A percentile compares a stretch with the other conserved stretches of the same genome.
Evolutionary conservation across 441 rosid species (phyloP).

Genomic region (Monsonia emarginata): DNA sequence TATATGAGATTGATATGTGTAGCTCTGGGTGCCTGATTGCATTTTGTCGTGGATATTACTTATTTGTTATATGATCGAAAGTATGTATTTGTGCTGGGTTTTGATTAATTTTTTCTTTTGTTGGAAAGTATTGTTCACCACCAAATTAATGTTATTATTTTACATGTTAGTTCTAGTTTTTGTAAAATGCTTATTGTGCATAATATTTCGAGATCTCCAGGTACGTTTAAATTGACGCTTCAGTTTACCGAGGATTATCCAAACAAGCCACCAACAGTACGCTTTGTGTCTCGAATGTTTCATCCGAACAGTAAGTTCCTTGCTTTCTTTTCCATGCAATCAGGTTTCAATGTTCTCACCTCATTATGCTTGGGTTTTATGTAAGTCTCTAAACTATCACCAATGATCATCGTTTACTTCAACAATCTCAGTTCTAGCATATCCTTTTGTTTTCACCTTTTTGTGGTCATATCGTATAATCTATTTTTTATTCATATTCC

Average conservation of each 20-base stretch:
- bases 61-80: background rate
- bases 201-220: slow-evolving; percentile 21
- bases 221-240: slow-evolving; percentile 43
- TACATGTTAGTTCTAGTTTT: background rate
- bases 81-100: too few relatives aligned
- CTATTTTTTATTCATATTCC: too few relatives aligned
- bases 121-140: too few relatives aligned
- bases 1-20: background rate
- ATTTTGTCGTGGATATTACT: background rate
- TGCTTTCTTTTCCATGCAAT: background rate
- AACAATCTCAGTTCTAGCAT: background rate
- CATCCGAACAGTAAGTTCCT: slow-evolving; percentile 39
- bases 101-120: too few relatives aligned
- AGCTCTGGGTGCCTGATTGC: background rate
- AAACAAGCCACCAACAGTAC: slow-evolving; percentile 44
- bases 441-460: background rate
- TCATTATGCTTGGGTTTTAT: background rate
- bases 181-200: background rate
- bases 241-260: slow-evolving; percentile 48
- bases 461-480: too few relatives aligned
- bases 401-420: background rate
- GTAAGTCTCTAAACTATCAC: background rate
- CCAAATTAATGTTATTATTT: background rate
- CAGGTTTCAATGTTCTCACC: background rate
- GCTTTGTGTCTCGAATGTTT: slow-evolving; percentile 44